Conservation (phyloP, 1,284 basidiomycete genomes). For the Ustilago xerochloae region DNA sequence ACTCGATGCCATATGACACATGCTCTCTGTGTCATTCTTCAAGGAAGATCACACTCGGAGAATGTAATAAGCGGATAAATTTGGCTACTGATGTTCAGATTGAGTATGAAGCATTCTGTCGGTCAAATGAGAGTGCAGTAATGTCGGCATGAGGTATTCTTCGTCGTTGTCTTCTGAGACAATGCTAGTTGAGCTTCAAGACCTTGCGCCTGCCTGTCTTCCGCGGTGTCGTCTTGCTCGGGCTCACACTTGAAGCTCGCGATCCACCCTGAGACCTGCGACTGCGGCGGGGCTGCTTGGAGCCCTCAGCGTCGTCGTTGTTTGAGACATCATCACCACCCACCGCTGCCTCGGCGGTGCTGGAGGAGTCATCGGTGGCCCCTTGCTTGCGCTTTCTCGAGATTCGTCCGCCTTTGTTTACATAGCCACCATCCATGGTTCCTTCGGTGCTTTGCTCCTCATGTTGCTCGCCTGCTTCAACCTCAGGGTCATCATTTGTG, state of each 20-base stretch:
- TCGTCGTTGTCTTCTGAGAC: background rate
- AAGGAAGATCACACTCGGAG: background rate
- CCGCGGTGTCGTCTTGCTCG: conserved; percentile 21
- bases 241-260: conserved; percentile 12
- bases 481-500: background rate
- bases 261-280: conserved; percentile 25
- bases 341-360: background rate
- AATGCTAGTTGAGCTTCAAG: conserved; percentile 29
- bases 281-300: conserved; percentile 31
- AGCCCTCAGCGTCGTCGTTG: conserved; percentile 3
- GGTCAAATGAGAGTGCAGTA: no score
- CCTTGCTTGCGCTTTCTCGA: conserved; percentile 24
- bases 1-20: background rate
- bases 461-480: background rate
- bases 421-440: background rate
- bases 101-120: background rate
- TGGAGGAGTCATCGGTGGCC: background rate
- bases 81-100: background rate
- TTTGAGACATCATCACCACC: conserved; percentile 5
- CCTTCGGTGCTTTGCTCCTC: background rate
- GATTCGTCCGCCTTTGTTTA: conserved; percentile 1
- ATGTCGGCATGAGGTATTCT: no score
- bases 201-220: conserved; percentile 37
- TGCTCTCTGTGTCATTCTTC: background rate
- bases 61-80: background rate